Conservation (phyloP, 306 rosid genomes). For the Canavalia gladiata region DNA sequence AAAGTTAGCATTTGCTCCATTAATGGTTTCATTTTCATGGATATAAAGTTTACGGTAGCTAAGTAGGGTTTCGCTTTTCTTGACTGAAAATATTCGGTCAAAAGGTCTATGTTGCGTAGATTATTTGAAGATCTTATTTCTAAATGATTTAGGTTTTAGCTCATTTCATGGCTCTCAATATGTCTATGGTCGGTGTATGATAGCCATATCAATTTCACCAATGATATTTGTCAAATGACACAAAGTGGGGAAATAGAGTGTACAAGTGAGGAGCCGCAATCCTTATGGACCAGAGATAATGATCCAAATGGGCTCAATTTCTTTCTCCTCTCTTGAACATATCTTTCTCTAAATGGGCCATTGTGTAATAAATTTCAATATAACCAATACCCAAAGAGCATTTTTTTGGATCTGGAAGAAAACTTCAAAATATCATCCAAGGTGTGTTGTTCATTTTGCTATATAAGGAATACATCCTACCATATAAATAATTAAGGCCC, state of each 20-base stretch:
- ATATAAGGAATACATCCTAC: too few relatives aligned
- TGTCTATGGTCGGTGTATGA: conserved; percentile 1
- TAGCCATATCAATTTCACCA: neutral
- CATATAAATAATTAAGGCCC: too few relatives aligned
- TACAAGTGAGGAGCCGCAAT: neutral
- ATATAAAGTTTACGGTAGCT: neutral
- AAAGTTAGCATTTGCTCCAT: conserved; percentile 17
- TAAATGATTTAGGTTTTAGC: neutral
- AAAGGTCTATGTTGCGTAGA: conserved; percentile 25
- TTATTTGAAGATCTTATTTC: conserved; percentile 7
- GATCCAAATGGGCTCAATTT: neutral
- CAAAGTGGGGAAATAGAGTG: neutral
- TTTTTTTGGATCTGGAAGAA: too few relatives aligned
- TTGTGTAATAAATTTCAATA: too few relatives aligned
- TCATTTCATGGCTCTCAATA: neutral
- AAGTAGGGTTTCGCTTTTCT: conserved; percentile 1
- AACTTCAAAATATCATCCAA: too few relatives aligned
- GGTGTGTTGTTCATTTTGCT: too few relatives aligned
- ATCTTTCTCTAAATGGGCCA: too few relatives aligned
- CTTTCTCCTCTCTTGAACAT: neutral
- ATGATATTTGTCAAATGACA: neutral
- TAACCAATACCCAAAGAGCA: too few relatives aligned
- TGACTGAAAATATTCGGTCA: conserved; percentile 11
- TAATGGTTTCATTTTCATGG: neutral
- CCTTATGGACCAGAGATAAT: neutral